These are phyloP conservation scores for Chaetomium sp. DNA, from an alignment of 2,329 filamentous ascomycete genomes.

Conservation along the genomic window DNA sequence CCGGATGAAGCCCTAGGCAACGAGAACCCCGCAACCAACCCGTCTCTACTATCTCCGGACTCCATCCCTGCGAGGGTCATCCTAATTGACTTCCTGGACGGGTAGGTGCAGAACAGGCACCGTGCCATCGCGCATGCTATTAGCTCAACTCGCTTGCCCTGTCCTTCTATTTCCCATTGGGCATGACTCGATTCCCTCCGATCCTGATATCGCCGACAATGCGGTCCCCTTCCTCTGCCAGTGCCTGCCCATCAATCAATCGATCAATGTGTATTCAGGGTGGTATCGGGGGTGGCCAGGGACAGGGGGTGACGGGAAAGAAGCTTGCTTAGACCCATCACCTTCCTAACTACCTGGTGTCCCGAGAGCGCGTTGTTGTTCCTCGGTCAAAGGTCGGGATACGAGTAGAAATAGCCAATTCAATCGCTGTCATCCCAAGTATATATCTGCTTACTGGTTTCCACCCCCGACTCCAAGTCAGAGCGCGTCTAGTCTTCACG, in stretches of 20 bases:
- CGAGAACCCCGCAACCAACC: not conserved
- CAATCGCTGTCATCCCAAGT: not conserved
- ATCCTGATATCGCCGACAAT: not conserved
- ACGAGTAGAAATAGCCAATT: not conserved
- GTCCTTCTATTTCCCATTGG: slow-evolving; percentile 14
- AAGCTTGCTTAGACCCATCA: not conserved
- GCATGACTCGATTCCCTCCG: not conserved
- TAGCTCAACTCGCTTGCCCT: not conserved
- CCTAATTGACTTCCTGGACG: slow-evolving; percentile 25
- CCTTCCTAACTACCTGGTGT: slow-evolving; percentile 1
- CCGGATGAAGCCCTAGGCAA: not conserved
- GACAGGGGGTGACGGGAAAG: not conserved
- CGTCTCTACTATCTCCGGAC: not conserved
- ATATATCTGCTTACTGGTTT: not conserved
- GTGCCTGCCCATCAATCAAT: not conserved
- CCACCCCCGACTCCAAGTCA: not conserved
- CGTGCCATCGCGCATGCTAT: slow-evolving; percentile 11
- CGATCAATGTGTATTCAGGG: not conserved
- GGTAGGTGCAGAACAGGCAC: slow-evolving; percentile 26
- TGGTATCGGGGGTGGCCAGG: not conserved
- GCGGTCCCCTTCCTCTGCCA: not conserved
- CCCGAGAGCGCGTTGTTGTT: not conserved
- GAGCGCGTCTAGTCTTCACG: not conserved
- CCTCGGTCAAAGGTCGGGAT: not conserved
- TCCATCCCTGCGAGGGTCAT: not conserved